These are phyloP conservation scores for Monosporozyma yasuniensis DNA, from an alignment of 805 yeast genomes.

Conservation along the genomic window DNA sequence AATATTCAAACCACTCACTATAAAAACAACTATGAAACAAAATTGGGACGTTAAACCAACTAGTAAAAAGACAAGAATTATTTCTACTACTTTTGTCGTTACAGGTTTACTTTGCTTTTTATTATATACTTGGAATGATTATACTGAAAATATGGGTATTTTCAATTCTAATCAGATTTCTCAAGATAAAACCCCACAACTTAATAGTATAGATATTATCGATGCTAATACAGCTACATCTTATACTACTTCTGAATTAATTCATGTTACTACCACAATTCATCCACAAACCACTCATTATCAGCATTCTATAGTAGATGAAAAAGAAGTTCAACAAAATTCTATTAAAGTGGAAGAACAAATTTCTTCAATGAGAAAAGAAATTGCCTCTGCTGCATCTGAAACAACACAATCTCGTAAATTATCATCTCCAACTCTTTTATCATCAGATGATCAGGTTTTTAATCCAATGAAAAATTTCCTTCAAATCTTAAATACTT, in stretches of 20 bases:
- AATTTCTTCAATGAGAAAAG: conserved; percentile 12
- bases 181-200: neutral
- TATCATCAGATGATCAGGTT: too few relatives aligned
- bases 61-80: conserved; percentile 4
- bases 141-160: conserved; percentile 4
- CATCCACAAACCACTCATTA: neutral
- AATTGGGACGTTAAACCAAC: neutral
- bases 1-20: too few relatives aligned
- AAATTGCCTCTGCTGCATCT: conserved; percentile 5
- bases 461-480: conserved; percentile 19
- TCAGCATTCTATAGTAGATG: neutral
- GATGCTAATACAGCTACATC: neutral
- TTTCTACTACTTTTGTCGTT: conserved; percentile 7
- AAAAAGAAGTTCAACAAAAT: conserved; percentile 5
- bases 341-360: conserved; percentile 12
- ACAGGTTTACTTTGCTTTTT: conserved; percentile 8
- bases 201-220: neutral
- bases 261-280: neutral
- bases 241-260: neutral
- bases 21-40: neutral
- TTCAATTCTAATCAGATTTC: neutral
- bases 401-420: neutral
- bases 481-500: conserved; percentile 44
- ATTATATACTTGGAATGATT: conserved; percentile 10
- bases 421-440: neutral